Conservation (phyloP, 345 rosid genomes). For the Cardamine resedifolia region DNA sequence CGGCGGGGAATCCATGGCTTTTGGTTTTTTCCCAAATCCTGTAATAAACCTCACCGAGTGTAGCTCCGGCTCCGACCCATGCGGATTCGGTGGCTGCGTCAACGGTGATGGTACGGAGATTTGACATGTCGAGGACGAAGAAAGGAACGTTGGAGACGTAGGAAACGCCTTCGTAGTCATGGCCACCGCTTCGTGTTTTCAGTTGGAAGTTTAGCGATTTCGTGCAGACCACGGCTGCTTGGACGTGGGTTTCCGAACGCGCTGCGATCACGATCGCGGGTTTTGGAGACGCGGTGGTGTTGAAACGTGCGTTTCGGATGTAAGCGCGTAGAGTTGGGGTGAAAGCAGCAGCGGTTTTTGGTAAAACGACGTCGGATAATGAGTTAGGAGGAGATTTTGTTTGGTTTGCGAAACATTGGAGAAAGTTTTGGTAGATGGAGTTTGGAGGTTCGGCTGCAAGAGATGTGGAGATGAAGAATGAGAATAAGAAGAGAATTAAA, state of each 20-base stretch:
- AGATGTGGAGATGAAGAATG: not conserved
- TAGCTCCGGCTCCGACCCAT: conserved; percentile 52
- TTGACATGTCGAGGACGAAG: conserved; percentile 52
- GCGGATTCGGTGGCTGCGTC: conserved; percentile 29
- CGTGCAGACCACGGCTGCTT: conserved; percentile 48
- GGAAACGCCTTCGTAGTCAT: conserved; percentile 58
- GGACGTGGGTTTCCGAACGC: conserved; percentile 44
- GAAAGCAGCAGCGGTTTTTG: conserved; percentile 27
- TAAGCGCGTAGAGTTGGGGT: conserved; percentile 33
- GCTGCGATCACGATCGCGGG: conserved; percentile 47
- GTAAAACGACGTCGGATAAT: conserved; percentile 44
- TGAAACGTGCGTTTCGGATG: conserved; percentile 48
- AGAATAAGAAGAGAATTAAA: not conserved
- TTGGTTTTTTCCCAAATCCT: conserved; percentile 47
- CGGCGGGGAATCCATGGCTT: conserved; percentile 56
- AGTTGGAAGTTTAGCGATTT: conserved; percentile 37
- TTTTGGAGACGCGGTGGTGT: conserved; percentile 43
- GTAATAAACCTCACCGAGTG: conserved; percentile 56
- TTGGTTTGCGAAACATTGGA: conserved; percentile 46
- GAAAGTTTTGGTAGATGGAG: conserved; percentile 40
- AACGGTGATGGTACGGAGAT: conserved; percentile 40
- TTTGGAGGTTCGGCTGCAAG: conserved; percentile 25
- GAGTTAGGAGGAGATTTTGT: conserved; percentile 25
- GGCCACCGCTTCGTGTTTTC: conserved; percentile 52
- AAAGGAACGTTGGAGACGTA: conserved; percentile 44